Base-by-base conservation (phyloP, 768 basidiomycete genomes). In the Chalciporus pseudorubinellus region DNA sequence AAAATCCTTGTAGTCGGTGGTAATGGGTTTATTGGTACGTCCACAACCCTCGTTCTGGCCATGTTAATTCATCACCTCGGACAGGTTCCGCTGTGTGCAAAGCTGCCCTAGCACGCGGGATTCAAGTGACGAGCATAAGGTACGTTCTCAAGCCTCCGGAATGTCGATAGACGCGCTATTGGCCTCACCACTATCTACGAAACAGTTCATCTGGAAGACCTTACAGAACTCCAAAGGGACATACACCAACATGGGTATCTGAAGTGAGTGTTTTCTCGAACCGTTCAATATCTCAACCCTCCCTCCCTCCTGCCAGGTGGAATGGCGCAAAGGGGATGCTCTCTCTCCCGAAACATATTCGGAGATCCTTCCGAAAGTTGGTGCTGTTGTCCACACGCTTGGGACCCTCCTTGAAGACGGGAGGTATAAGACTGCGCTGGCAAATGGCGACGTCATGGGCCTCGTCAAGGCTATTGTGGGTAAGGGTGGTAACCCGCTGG, bases 1-100 rank as follows among this genome's bases (percentile, higher is more conserved):
- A 87, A 77, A 62, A 78, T 98, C 33, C 82, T 98, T n/a, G 92
- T 99, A 38, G 81, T 98, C 2, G 97, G 97, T n/a, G 97, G 97
- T 40, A 97, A 97, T 73, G 97, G 97, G 6, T 98, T 97, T 74
- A 84, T 99, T 62, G 95, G 95, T 89, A 57, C 53, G 72, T 52
- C 11, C n/a, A 19, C 0, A 14, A 31, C 19, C 22, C 21, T 52
- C 46, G 39, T 26, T 20, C 22, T 19, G 22, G 22, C 22, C 54
- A 18, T 16, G 14, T 29, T 51, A 28, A 24, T 31, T 21, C 52
- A n/a, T 53, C 33, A 56, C 38, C 43, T 29, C 51, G 20, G 26
- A 39, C 69, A 97, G 95, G 97, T 46, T 98, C 97, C 22, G 89
- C 94, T 4, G 82, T 99, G 26, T 98, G 95, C 71, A 87, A 81